These are phyloP conservation scores for Pichia sp. DNA, from an alignment of 1,139 yeast species.

Conservation along the genomic window DNA sequence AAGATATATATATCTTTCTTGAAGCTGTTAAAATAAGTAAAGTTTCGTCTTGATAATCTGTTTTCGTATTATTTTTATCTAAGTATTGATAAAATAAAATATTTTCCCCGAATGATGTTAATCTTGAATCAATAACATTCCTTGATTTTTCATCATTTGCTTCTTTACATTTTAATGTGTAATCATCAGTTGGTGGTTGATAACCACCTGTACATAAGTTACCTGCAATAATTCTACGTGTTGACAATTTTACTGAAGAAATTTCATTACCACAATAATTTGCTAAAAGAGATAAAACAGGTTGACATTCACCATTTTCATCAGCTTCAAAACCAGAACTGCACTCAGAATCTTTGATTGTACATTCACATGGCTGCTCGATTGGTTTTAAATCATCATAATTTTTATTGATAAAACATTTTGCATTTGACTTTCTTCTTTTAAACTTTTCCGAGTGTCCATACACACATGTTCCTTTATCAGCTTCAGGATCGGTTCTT, in stretches of 20 bases:
- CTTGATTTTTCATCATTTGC: constrained; percentile 8
- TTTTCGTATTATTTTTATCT: constrained; percentile 12
- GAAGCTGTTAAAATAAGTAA: constrained; percentile 54
- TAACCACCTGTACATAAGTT: constrained; percentile 28
- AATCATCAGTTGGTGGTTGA: constrained; percentile 18
- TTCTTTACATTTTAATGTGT: constrained; percentile 22
- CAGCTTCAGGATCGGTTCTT: constrained; percentile 39
- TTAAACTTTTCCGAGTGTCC: constrained; percentile 65
- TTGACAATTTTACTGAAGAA: constrained; percentile 17
- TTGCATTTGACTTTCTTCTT: constrained; percentile 62
- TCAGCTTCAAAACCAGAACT: constrained; percentile 46
- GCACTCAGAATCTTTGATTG: constrained; percentile 68
- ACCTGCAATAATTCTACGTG: constrained; percentile 22
- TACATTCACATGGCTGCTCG: constrained; percentile 62
- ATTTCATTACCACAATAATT: constrained; percentile 19
- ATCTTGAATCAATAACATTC: constrained; percentile 16
- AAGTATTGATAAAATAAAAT: constrained; percentile 52
- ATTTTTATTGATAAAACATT: constrained; percentile 60
- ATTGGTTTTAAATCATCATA: constrained; percentile 52
- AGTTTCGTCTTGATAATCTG: constrained; percentile 51
- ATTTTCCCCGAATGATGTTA: constrained; percentile 27
- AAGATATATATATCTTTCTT: constrained; percentile 55
- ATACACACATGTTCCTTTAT: constrained; percentile 57
- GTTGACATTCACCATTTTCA: constrained; percentile 48
- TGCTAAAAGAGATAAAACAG: constrained; percentile 31